Conservation (phyloP, 805 yeast genomes). For the Clavispora fructus region DNA sequence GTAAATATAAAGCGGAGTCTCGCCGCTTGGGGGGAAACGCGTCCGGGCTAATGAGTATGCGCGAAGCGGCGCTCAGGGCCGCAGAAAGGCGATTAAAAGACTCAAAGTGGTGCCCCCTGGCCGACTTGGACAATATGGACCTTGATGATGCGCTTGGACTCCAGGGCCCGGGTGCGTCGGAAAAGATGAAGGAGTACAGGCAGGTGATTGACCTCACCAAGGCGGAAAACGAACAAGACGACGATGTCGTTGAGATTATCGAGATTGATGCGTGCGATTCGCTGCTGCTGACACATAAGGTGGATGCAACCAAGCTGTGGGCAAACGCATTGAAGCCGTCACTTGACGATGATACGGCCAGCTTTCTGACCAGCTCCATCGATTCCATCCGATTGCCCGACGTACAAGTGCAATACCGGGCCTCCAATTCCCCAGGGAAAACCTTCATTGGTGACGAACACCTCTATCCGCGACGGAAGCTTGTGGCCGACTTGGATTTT, state of each 20-base stretch:
- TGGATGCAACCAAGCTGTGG: not conserved
- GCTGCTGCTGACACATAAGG: not conserved
- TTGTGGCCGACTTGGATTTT: constrained; percentile 26
- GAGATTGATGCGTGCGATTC: constrained; percentile 10
- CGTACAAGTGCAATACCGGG: constrained; percentile 13
- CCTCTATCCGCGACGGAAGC: constrained; percentile 20
- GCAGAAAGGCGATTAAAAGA: constrained; percentile 58
- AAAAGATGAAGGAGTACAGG: constrained; percentile 2
- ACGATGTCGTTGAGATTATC: constrained; percentile 12
- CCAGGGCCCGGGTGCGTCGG: not conserved
- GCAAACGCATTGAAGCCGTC: not conserved
- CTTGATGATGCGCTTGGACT: not conserved
- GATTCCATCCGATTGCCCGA: not conserved
- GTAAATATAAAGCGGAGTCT: constrained; percentile 36
- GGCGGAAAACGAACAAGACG: constrained; percentile 8
- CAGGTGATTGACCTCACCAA: constrained; percentile 13
- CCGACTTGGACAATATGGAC: constrained; percentile 12
- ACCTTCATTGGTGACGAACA: constrained; percentile 20
- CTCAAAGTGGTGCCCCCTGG: constrained; percentile 40
- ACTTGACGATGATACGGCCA: not conserved
- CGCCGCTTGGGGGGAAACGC: constrained; percentile 25
- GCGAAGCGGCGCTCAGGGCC: constrained; percentile 51
- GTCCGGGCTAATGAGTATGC: constrained; percentile 17
- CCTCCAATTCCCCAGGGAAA: constrained; percentile 22
- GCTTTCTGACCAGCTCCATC: not conserved